Conservation (phyloP, 2,329 filamentous ascomycete genomes). For the Beauveria medogensis region DNA sequence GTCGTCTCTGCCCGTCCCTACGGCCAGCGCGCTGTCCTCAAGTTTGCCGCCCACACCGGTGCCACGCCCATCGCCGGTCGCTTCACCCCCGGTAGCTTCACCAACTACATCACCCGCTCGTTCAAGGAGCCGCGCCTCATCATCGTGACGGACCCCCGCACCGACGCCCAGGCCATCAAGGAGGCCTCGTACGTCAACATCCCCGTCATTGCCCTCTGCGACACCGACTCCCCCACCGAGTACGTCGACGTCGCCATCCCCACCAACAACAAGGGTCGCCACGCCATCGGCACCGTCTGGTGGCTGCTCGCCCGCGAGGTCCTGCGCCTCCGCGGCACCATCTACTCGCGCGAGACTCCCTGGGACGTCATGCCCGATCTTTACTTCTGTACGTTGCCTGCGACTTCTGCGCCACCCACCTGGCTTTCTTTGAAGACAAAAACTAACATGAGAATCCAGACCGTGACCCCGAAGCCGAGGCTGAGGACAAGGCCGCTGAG, state of each 20-base stretch:
- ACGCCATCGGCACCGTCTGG: conserved; percentile 97
- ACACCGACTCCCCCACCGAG: conserved; percentile 98
- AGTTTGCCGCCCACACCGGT: conserved; percentile 98
- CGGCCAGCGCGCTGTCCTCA: conserved; percentile 98
- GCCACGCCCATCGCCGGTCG: conserved; percentile 97
- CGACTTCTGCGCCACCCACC: too few relatives aligned
- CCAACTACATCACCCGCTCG: conserved; percentile 99
- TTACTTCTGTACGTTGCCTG: conserved; percentile 74
- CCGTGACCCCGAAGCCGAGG: conserved; percentile 98
- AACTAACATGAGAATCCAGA: conserved; percentile 36
- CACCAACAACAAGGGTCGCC: conserved; percentile 99
- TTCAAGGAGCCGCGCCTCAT: conserved; percentile 99
- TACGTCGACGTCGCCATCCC: conserved; percentile 99
- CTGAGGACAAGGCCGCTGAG: conserved; percentile 92
- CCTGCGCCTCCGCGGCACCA: conserved; percentile 94
- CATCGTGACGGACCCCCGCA: conserved; percentile 98
- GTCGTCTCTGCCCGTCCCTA: conserved; percentile 99
- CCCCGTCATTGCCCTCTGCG: conserved; percentile 96
- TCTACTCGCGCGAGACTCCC: conserved; percentile 89
- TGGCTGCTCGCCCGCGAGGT: conserved; percentile 99
- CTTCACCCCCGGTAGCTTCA: conserved; percentile 99
- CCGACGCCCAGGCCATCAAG: conserved; percentile 99
- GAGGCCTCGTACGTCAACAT: conserved; percentile 99
- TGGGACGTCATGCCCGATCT: conserved; percentile 99
- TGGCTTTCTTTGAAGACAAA: too few relatives aligned